phyloP scores from a whole-genome alignment of 2,329 filamentous ascomycete genomes.

The Colletotrichum tabaci region DNA sequence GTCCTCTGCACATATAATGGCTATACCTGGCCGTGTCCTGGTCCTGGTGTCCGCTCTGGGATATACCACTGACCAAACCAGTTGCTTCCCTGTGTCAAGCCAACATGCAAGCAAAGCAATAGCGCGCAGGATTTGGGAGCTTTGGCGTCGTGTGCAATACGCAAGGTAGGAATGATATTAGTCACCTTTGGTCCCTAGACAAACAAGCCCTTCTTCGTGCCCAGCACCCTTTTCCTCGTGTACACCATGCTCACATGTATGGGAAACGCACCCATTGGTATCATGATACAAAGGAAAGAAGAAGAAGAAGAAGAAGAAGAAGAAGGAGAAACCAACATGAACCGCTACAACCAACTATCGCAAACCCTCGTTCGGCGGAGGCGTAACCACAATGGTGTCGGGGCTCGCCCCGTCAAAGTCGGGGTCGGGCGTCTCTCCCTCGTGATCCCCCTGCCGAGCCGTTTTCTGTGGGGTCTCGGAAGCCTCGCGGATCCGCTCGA shows the following conservation, averaged over 20 bases:
- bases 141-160: not conserved
- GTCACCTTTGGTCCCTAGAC: not conserved
- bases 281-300: constrained; percentile 29
- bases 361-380: constrained; percentile 19
- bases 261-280: constrained; percentile 14
- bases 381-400: constrained; percentile 39
- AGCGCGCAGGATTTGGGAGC: too few species aligned
- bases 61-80: not conserved
- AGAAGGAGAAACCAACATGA: not conserved
- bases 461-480: constrained; percentile 36
- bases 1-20: too few species aligned
- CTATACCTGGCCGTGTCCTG: too few species aligned
- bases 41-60: too few species aligned
- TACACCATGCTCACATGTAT: not conserved
- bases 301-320: not conserved
- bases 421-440: not conserved
- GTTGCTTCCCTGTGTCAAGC: not conserved
- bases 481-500: constrained; percentile 36
- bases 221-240: not conserved
- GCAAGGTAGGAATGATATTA: not conserved
- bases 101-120: not conserved
- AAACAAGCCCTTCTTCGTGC: not conserved
- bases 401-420: constrained; percentile 40
- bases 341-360: not conserved
- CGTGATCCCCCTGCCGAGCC: constrained; percentile 3